Conservation (phyloP, 2,329 filamentous ascomycete species). For the Neofusicoccum ribis region DNA sequence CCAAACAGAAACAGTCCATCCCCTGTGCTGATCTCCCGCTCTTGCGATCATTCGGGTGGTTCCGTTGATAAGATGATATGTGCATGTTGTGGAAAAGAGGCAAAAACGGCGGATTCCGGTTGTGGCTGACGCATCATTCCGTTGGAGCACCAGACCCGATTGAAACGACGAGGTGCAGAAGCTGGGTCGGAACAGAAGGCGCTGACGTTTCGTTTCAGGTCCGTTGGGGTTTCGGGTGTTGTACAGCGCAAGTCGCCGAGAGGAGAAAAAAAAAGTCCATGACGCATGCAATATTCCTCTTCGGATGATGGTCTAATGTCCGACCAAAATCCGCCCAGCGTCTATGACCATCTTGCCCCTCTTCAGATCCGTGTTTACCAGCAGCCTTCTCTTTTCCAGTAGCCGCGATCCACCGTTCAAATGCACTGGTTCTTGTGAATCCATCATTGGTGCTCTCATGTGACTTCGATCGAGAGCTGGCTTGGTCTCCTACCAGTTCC, state of each 20-base stretch:
- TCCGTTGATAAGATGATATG: background rate
- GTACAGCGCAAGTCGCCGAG: background rate
- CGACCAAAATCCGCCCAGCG: background rate
- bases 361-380: background rate
- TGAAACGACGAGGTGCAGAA: too few species aligned
- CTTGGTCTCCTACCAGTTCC: constrained; percentile 1
- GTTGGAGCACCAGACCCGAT: too few species aligned
- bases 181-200: background rate
- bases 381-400: too few species aligned
- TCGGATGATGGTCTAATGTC: background rate
- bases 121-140: too few species aligned
- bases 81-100: background rate
- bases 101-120: too few species aligned
- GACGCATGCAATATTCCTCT: constrained; percentile 9
- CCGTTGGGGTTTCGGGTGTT: background rate
- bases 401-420: too few species aligned
- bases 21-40: constrained; percentile 9
- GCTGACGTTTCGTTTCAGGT: background rate
- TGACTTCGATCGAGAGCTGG: constrained; percentile 2
- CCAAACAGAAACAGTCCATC: background rate
- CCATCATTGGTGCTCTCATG: background rate
- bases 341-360: background rate
- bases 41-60: too few species aligned
- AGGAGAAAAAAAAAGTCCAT: background rate
- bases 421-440: too few species aligned